Conservation (phyloP, 2,329 filamentous ascomycete genomes). For the Colletotrichum navitas region DNA sequence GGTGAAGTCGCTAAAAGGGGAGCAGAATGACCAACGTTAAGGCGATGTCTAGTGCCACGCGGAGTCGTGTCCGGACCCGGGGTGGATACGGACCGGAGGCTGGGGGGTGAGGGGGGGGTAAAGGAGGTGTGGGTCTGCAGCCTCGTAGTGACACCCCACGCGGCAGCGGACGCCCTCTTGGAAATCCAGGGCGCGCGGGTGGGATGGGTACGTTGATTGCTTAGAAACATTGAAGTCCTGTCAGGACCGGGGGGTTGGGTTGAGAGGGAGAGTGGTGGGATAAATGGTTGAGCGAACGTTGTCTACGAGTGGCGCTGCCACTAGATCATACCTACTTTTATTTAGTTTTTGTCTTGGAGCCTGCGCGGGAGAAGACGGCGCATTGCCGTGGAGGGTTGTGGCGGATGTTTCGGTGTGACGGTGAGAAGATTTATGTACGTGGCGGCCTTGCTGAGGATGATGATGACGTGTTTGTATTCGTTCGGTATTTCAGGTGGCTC, state of each 20-base stretch:
- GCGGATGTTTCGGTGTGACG: constrained; percentile 2
- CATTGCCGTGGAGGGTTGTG: not conserved
- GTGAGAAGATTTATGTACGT: not conserved
- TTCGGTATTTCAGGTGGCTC: not conserved
- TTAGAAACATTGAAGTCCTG: not conserved
- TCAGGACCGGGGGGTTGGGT: not conserved
- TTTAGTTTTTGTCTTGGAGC: not conserved
- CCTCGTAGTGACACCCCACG: not conserved
- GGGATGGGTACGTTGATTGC: not conserved
- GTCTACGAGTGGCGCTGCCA: not conserved
- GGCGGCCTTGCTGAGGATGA: not conserved
- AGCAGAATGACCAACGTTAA: not conserved
- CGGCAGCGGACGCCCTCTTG: not conserved
- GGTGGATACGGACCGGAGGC: not conserved
- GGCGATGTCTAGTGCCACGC: not conserved
- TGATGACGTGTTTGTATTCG: not conserved
- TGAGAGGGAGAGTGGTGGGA: not conserved
- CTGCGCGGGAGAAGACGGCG: not conserved
- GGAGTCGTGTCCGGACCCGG: not conserved
- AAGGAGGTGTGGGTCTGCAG: not conserved
- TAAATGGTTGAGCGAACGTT: not conserved
- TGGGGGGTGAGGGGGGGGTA: not conserved
- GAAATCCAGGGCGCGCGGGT: not conserved
- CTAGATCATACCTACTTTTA: not conserved
- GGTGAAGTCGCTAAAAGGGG: not conserved